Percentiles rank a stretch among this genome's conserved stretches.
Evolutionary conservation across 2,329 filamentous ascomycete genomes (phyloP).

Genomic region (Penicillium sp.): DNA sequence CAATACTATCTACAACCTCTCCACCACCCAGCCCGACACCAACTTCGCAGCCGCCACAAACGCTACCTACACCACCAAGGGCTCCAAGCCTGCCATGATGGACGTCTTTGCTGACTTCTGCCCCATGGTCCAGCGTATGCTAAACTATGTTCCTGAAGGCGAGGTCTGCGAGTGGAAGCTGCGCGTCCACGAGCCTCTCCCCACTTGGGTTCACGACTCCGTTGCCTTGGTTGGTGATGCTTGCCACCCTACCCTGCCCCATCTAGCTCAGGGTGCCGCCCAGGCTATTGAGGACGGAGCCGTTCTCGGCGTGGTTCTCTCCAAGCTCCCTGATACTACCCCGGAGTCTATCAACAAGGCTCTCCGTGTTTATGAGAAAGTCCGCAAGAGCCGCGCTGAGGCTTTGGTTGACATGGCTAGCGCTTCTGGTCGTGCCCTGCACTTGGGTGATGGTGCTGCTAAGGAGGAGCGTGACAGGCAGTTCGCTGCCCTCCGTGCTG

Average conservation of each 20-base stretch:
- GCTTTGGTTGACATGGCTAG: slow-evolving; percentile 57
- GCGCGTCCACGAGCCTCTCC: slow-evolving; percentile 59
- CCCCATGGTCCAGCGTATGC: slow-evolving; percentile 59
- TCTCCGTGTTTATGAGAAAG: slow-evolving; percentile 55
- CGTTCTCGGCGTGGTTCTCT: slow-evolving; percentile 53
- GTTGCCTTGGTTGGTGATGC: slow-evolving; percentile 59
- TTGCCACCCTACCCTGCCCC: slow-evolving; percentile 63
- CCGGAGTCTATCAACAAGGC: slow-evolving; percentile 52
- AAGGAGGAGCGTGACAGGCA: slow-evolving; percentile 58
- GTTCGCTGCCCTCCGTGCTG: slow-evolving; percentile 53
- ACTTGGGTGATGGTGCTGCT: slow-evolving; percentile 57
- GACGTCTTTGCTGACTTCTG: slow-evolving; percentile 60
- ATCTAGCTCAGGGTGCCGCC: slow-evolving; percentile 63
- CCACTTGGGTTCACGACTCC: slow-evolving; percentile 58
- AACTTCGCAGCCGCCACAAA: slow-evolving; percentile 59
- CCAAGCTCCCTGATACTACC: slow-evolving; percentile 47
- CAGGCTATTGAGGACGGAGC: slow-evolving; percentile 65
- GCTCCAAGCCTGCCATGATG: slow-evolving; percentile 60
- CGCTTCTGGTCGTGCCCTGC: slow-evolving; percentile 53
- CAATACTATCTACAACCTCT: slow-evolving; percentile 66
- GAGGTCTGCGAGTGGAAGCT: slow-evolving; percentile 67
- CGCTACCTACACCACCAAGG: slow-evolving; percentile 63
- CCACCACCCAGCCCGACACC: slow-evolving; percentile 59
- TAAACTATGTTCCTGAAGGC: slow-evolving; percentile 61
- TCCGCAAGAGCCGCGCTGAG: slow-evolving; percentile 57